Percentiles rank a stretch among this genome's conserved stretches.
These are phyloP conservation scores for Catunica adiposa DNA, from an alignment of 2,329 filamentous ascomycete species.

Conservation along the genomic window DNA sequence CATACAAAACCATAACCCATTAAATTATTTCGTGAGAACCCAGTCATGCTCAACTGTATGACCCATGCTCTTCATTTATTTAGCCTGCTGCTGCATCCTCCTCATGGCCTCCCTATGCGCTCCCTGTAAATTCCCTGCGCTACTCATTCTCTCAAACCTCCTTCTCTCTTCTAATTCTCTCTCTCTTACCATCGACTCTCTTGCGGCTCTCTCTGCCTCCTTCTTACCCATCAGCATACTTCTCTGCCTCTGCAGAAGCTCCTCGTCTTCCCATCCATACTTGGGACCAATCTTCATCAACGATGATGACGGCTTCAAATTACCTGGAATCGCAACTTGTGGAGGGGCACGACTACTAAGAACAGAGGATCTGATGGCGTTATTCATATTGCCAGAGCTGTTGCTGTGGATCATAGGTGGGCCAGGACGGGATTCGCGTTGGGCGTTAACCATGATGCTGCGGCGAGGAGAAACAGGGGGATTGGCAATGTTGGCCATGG, in stretches of 20 bases:
- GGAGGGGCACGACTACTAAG: not conserved
- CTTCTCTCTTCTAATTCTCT: conserved; percentile 42
- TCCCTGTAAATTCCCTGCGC: conserved; percentile 55
- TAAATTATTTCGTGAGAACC: not conserved
- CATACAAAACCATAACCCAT: not conserved
- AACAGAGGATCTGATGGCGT: not conserved
- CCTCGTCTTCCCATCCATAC: conserved; percentile 24
- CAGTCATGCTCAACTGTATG: not conserved
- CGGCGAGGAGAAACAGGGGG: conserved; percentile 40
- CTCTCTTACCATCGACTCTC: conserved; percentile 40
- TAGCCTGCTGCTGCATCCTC: conserved; percentile 44
- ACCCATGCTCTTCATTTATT: conserved; percentile 5
- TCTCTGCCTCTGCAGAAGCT: conserved; percentile 35
- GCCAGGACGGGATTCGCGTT: conserved; percentile 40
- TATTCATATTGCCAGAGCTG: not conserved
- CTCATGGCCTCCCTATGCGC: conserved; percentile 66
- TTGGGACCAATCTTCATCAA: not conserved
- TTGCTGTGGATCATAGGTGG: conserved; percentile 18
- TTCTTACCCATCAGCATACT: conserved; percentile 42
- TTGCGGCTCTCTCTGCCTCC: conserved; percentile 43
- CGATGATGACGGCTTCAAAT: conserved; percentile 7
- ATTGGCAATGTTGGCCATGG: conserved; percentile 22
- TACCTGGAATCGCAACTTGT: not conserved
- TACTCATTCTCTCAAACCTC: conserved; percentile 58
- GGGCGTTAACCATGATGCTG: conserved; percentile 25